Evolutionary conservation across 306 rosid species (phyloP).

Genomic region (Lupinus albus): DNA sequence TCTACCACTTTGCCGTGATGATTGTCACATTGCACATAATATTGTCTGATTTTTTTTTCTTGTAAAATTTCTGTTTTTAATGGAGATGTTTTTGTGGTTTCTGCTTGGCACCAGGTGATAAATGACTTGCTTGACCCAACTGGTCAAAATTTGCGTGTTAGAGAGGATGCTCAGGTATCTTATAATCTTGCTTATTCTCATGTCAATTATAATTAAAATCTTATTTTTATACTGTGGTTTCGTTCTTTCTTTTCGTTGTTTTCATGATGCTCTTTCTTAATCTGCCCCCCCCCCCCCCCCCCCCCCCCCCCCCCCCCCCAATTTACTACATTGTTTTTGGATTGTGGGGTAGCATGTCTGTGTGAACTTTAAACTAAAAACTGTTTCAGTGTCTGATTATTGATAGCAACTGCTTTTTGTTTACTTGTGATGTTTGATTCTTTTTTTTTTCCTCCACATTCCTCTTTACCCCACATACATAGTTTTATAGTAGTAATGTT

Average conservation of each 20-base stretch:
- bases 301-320: too few species aligned
- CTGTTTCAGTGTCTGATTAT: background rate
- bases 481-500: background rate
- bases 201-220: constrained; percentile 16
- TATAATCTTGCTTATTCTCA: constrained; percentile 29
- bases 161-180: constrained; percentile 97
- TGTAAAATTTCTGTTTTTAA: constrained; percentile 26
- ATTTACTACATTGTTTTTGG: constrained; percentile 23
- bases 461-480: background rate
- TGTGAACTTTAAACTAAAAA: constrained; percentile 16
- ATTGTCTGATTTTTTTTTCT: background rate
- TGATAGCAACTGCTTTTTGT: background rate
- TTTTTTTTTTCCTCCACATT: background rate
- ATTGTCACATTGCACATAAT: constrained; percentile 11
- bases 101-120: constrained; percentile 73
- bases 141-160: constrained; percentile 97
- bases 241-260: background rate
- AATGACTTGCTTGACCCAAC: constrained; percentile 99
- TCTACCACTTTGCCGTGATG: constrained; percentile 5
- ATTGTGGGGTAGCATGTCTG: constrained; percentile 21
- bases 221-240: constrained; percentile 6
- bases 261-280: constrained; percentile 2
- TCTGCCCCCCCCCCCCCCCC: background rate
- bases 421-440: constrained; percentile 22
- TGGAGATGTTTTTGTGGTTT: constrained; percentile 40